phyloP scores from a whole-genome alignment of 495 filamentous ascomycete species.

The Cladorrhinum samala region DNA sequence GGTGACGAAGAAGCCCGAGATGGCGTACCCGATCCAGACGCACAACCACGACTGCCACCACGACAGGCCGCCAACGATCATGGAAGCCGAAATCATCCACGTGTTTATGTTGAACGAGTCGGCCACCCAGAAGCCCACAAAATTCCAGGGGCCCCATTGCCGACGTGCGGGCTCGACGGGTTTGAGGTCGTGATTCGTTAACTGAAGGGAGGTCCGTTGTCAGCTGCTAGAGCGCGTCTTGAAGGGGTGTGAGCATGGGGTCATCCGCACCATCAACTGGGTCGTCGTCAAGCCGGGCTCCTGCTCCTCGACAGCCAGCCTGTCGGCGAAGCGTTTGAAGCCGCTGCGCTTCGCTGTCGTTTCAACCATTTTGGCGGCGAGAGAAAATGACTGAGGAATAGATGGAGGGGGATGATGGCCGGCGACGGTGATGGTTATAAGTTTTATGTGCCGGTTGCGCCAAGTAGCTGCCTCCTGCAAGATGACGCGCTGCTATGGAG shows the following conservation, averaged over 20 bases:
- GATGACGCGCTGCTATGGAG: background rate
- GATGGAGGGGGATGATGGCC: background rate
- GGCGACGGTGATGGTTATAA: too few relatives aligned
- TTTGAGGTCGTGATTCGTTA: slow-evolving; percentile 84
- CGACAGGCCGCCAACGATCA: slow-evolving; percentile 64
- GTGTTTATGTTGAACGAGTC: slow-evolving; percentile 98
- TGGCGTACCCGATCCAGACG: slow-evolving; percentile 76
- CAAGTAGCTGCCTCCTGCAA: background rate
- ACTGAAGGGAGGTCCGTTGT: slow-evolving; percentile 32
- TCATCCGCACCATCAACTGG: slow-evolving; percentile 65
- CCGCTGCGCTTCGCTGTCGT: slow-evolving; percentile 8
- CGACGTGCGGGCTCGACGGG: slow-evolving; percentile 82
- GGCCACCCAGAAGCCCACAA: slow-evolving; percentile 86
- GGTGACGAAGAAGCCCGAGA: slow-evolving; percentile 69
- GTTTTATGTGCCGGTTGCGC: background rate
- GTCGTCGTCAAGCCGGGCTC: slow-evolving; percentile 77
- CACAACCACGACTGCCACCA: slow-evolving; percentile 98
- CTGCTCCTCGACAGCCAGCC: slow-evolving; percentile 57
- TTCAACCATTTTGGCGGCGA: background rate
- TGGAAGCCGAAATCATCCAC: slow-evolving; percentile 94
- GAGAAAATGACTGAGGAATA: background rate
- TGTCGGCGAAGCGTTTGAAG: slow-evolving; percentile 35
- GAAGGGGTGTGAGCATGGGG: background rate
- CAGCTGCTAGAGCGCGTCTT: background rate
- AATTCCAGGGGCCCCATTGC: slow-evolving; percentile 86